Evolutionary conservation across 2,329 filamentous ascomycete genomes (phyloP).

Genomic region (Pseudophaeomoniella oleicola): DNA sequence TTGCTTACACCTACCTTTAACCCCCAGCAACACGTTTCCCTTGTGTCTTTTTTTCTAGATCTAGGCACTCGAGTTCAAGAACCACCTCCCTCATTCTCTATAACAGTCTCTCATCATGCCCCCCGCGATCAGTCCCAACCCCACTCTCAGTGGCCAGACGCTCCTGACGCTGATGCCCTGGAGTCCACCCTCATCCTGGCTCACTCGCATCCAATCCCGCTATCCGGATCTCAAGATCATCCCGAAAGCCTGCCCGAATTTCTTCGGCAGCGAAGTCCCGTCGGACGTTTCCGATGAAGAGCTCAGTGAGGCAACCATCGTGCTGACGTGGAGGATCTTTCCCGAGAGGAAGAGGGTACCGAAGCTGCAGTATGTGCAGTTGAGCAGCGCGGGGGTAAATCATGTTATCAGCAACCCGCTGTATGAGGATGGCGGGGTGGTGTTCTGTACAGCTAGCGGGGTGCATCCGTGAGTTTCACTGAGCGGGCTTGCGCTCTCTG

Average conservation of each 20-base stretch:
- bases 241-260: neutral
- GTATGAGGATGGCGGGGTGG: constrained; percentile 20
- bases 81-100: too few relatives aligned
- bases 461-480: constrained; percentile 27
- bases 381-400: constrained; percentile 30
- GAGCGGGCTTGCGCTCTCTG: too few relatives aligned
- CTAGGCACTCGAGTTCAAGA: too few relatives aligned
- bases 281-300: neutral
- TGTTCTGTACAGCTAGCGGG: constrained; percentile 28
- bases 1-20: too few relatives aligned
- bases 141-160: neutral
- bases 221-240: constrained; percentile 32
- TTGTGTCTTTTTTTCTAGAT: too few relatives aligned
- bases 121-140: too few relatives aligned
- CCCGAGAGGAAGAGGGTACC: constrained; percentile 4
- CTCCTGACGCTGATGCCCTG: neutral
- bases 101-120: too few relatives aligned
- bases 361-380: constrained; percentile 30
- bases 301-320: neutral
- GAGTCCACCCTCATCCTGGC: neutral
- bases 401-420: constrained; percentile 21
- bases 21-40: too few relatives aligned
- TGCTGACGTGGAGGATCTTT: constrained; percentile 1
- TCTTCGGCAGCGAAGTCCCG: neutral
- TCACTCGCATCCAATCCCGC: constrained; percentile 22